A percentile compares a stretch with the other conserved stretches of the same genome.
These are phyloP conservation scores for Curvularia sp. DNA, from an alignment of 2,329 filamentous ascomycete species.

Conservation along the genomic window DNA sequence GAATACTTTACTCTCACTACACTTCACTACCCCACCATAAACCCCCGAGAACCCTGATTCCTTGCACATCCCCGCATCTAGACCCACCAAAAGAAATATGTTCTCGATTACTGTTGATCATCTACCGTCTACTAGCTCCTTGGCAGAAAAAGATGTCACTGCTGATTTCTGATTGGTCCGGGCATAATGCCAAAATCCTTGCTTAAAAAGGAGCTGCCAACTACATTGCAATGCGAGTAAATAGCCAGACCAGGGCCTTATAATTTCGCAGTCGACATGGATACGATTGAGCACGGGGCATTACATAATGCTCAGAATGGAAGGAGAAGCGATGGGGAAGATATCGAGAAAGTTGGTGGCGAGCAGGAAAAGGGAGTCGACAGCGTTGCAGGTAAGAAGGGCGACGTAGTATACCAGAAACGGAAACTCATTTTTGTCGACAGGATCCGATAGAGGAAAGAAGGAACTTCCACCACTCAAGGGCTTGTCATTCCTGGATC, in stretches of 20 bases:
- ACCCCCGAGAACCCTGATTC: too few relatives aligned
- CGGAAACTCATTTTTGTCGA: conserved; percentile 1
- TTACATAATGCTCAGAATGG: conserved; percentile 10
- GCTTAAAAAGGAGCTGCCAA: not conserved
- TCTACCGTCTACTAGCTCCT: conserved; percentile 1
- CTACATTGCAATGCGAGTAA: not conserved
- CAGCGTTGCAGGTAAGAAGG: not conserved
- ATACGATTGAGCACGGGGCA: conserved; percentile 25
- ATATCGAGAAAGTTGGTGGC: conserved; percentile 12
- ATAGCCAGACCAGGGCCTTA: not conserved
- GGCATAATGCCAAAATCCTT: not conserved
- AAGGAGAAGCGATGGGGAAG: not conserved
- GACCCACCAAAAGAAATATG: not conserved
- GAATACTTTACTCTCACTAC: too few relatives aligned
- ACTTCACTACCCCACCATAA: too few relatives aligned
- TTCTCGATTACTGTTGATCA: not conserved
- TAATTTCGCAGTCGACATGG: conserved; percentile 14
- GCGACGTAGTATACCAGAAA: conserved; percentile 1
- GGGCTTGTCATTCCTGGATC: conserved; percentile 54
- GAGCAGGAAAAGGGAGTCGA: not conserved
- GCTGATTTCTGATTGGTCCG: not conserved
- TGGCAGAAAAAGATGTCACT: conserved; percentile 6
- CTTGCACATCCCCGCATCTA: not conserved
- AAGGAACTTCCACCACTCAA: conserved; percentile 40
- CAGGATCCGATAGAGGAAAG: conserved; percentile 8